Evolutionary conservation across 768 basidiomycete species (phyloP), one percentile per base, ranked within the genome.

Genomic region (Trametes gibbosa): DNA sequence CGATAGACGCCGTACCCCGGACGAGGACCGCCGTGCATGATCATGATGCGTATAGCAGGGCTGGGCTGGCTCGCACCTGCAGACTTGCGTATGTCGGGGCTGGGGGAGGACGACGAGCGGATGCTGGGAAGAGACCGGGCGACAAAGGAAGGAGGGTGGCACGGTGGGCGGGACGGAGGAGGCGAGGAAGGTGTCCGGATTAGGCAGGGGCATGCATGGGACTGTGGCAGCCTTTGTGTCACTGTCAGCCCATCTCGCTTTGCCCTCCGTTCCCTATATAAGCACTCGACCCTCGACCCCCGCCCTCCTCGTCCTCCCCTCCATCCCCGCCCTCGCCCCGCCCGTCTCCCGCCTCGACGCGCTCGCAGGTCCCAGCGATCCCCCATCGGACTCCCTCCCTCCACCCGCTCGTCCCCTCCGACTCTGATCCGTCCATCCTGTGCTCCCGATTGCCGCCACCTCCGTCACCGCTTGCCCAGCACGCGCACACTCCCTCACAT

Each of bases 101-200:
- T 3, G 25, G 13, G 17, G 4, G 35, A 21, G 32, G 39, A 21
- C 39, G 40, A 17, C 35, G 43, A 34, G 50, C 7, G 13, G 40
- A 23, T 4, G 47, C 19, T 16, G 46, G 24, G 37, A 23, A 13
- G 23, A 39, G 58, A 37, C 5, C 29, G 52, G 32, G 46, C 37
- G 53, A 53, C 53, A 53, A 53, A 35, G 53, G 42, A 53, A 27
- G 49, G 21, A 1, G 42, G 17, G 32, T 35, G 48, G 50, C n/a
- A 35, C 23, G 50, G 50, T 4, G 50, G 35, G 34, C 50, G 45
- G 50, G 21, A 19, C 37, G 29, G 41, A 32, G 45, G 61, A 58
- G 51, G 61, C 51, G 47, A 58, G 56, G 56, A 62, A 62, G 61
- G 21, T 6, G 23, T 27, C 61, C 61, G 56, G 46, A 58, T 48